Conservation (phyloP, 2,329 filamentous ascomycete genomes). For the Aspergillus sergii region DNA sequence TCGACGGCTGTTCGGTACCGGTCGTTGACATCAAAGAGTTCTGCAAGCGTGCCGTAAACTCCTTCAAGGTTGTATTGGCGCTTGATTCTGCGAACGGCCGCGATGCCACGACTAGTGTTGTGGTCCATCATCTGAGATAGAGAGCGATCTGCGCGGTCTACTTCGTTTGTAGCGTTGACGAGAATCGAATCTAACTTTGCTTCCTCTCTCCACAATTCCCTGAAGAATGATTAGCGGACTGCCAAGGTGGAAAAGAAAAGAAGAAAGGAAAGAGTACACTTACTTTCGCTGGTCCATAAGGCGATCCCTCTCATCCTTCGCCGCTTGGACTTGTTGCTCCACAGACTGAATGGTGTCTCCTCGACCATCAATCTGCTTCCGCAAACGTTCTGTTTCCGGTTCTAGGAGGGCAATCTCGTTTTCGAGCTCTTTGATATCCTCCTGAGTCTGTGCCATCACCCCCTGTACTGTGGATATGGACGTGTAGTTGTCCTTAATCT, state of each 20-base stretch:
- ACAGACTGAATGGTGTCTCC: conserved; percentile 73
- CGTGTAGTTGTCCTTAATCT: conserved; percentile 78
- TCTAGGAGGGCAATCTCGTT: conserved; percentile 72
- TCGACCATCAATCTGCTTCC: conserved; percentile 75
- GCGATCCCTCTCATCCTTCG: conserved; percentile 76
- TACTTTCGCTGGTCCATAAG: conserved; percentile 82
- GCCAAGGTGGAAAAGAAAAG: background rate
- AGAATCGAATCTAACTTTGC: conserved; percentile 81
- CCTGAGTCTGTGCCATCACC: conserved; percentile 78
- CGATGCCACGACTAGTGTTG: conserved; percentile 81
- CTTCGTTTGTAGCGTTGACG: conserved; percentile 72
- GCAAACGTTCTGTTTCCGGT: conserved; percentile 69
- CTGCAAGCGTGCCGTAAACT: conserved; percentile 88
- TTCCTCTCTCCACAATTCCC: conserved; percentile 80
- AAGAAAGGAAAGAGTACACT: conserved; percentile 15
- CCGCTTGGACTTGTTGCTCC: conserved; percentile 72
- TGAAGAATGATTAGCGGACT: conserved; percentile 23
- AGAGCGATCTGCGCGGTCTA: conserved; percentile 73
- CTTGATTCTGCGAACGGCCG: conserved; percentile 82
- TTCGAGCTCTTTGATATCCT: conserved; percentile 76
- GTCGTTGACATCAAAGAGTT: conserved; percentile 85
- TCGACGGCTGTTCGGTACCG: conserved; percentile 87
- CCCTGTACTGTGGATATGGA: conserved; percentile 80
- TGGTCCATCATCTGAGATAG: conserved; percentile 87
- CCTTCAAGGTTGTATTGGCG: conserved; percentile 77